Conservation (phyloP, 176 grass and related monocot species). For the Stipa capillata region DNA sequence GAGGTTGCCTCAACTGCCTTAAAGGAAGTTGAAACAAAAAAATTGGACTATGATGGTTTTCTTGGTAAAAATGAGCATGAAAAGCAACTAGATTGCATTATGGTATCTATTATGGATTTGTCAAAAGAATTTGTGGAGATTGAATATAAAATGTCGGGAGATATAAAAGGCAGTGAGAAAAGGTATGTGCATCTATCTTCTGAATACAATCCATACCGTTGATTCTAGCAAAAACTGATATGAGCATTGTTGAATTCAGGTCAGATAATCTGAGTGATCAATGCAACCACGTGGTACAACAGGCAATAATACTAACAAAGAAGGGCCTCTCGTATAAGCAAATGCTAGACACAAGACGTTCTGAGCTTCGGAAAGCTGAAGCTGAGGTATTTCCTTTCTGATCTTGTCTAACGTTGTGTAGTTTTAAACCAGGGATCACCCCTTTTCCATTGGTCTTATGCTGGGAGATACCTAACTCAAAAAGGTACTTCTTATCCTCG, state of each 20-base stretch:
- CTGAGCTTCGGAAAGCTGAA: conserved; percentile 71
- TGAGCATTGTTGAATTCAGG: conserved; percentile 45
- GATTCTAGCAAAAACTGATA: conserved; percentile 14
- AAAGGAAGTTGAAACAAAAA: conserved; percentile 45
- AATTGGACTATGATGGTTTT: conserved; percentile 21
- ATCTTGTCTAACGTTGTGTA: neutral
- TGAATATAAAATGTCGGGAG: conserved; percentile 46
- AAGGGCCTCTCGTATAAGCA: conserved; percentile 68
- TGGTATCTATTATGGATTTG: conserved; percentile 54
- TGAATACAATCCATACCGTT: neutral
- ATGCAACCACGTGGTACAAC: conserved; percentile 50
- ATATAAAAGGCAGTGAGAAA: conserved; percentile 40
- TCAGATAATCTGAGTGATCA: conserved; percentile 39
- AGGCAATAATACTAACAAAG: conserved; percentile 53
- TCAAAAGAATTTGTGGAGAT: conserved; percentile 60
- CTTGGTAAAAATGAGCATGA: conserved; percentile 52
- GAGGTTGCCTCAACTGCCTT: conserved; percentile 37
- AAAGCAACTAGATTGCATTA: conserved; percentile 53
- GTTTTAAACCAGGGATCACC: neutral
- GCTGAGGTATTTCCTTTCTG: conserved; percentile 50
- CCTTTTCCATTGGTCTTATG: neutral
- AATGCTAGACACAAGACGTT: conserved; percentile 64
- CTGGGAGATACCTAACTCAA: neutral
- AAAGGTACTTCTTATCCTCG: neutral
- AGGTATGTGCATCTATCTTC: conserved; percentile 29